These are phyloP conservation scores for Thermochaetoides thermophila DNA, from an alignment of 495 filamentous ascomycete genomes.

Conservation along the genomic window DNA sequence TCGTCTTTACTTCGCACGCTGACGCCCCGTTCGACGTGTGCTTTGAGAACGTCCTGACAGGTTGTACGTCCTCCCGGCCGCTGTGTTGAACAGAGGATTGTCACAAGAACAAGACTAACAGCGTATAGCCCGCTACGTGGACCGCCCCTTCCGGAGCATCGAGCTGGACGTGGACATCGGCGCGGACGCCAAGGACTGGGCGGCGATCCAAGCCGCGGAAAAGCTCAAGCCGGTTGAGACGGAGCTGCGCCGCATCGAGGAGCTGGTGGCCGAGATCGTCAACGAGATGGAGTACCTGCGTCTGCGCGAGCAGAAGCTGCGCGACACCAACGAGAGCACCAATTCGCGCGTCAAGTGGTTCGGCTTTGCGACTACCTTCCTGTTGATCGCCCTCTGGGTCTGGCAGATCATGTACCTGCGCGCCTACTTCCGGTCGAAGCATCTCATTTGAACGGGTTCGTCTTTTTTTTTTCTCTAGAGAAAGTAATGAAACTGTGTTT, in stretches of 20 bases:
- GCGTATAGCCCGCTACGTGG: constrained; percentile 25
- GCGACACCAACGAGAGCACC: constrained; percentile 98
- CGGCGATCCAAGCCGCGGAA: constrained; percentile 85
- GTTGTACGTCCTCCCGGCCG: constrained; percentile 36
- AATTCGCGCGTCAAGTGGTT: constrained; percentile 99
- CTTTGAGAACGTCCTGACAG: constrained; percentile 72
- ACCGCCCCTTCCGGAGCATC: constrained; percentile 57
- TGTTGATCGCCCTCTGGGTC: constrained; percentile 75
- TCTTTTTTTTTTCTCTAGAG: too few species aligned
- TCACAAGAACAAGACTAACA: too few species aligned
- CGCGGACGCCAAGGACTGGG: constrained; percentile 97
- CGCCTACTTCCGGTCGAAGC: constrained; percentile 75
- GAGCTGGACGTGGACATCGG: constrained; percentile 98
- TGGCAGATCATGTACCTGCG: constrained; percentile 97
- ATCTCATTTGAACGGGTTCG: constrained; percentile 8
- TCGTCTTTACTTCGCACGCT: constrained; percentile 87
- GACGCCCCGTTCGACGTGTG: constrained; percentile 95
- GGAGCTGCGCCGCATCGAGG: constrained; percentile 84
- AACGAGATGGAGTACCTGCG: constrained; percentile 88
- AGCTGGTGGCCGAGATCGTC: constrained; percentile 69
- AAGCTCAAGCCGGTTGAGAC: constrained; percentile 97
- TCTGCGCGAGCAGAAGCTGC: constrained; percentile 77
- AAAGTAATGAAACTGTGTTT: too few species aligned
- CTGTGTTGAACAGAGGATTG: too few species aligned
- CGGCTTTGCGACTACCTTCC: constrained; percentile 84